Percentiles rank a stretch among this genome's conserved stretches.
Evolutionary conservation across 2,329 filamentous ascomycete species (phyloP).

Genomic region (Fusarium vanettenii): DNA sequence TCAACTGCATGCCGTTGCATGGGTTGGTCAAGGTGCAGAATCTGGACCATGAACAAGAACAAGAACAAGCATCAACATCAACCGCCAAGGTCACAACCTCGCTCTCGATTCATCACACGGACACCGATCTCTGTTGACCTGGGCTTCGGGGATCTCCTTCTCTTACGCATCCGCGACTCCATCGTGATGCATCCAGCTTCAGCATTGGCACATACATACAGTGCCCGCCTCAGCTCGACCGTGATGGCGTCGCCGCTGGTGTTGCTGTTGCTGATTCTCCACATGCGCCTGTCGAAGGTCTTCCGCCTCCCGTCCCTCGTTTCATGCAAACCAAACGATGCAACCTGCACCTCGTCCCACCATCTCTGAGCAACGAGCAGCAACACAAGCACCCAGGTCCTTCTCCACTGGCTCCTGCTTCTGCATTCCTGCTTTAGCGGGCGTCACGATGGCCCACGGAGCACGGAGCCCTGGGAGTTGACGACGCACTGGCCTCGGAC

Average conservation of each 20-base stretch:
- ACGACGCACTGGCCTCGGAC: constrained; percentile 30
- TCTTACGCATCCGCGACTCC: constrained; percentile 28
- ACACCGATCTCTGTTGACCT: constrained; percentile 11
- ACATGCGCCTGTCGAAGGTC: constrained; percentile 38
- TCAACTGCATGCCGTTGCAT: constrained; percentile 1
- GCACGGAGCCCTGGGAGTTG: constrained; percentile 15
- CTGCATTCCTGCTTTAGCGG: constrained; percentile 13
- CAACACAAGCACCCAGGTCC: not conserved
- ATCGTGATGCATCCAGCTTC: constrained; percentile 20
- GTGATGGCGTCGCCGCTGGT: not conserved
- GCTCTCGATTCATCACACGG: constrained; percentile 18
- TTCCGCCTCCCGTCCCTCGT: constrained; percentile 20
- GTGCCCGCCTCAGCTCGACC: not conserved
- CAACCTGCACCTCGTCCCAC: constrained; percentile 27
- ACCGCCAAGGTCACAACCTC: not conserved
- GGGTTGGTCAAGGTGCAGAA: constrained; percentile 1
- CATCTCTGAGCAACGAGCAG: constrained; percentile 17
- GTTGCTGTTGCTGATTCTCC: constrained; percentile 12
- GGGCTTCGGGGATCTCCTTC: constrained; percentile 4
- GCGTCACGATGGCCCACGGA: constrained; percentile 27
- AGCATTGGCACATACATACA: constrained; percentile 22
- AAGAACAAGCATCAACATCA: not conserved
- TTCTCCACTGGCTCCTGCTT: constrained; percentile 10
- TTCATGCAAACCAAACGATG: constrained; percentile 28
- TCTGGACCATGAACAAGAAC: not conserved